Evolutionary conservation across 129 eudicot species (phyloP).

Genomic region (Chrysanthemum makinoi): DNA sequence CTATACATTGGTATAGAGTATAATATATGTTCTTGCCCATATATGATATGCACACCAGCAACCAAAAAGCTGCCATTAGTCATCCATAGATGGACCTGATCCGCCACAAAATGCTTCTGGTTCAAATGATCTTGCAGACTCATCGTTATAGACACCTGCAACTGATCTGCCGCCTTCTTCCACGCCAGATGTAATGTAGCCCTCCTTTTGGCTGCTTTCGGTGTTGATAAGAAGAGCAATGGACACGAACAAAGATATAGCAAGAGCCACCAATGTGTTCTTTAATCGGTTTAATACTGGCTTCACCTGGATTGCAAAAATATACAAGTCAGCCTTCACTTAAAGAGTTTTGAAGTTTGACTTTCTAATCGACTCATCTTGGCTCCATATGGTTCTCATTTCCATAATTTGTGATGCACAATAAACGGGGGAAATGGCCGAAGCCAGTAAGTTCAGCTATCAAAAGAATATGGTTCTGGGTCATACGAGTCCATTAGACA

Average conservation of each 20-base stretch:
- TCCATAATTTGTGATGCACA: background rate
- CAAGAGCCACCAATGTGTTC: constrained; percentile 75
- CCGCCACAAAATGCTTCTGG: constrained; percentile 96
- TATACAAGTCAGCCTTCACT: constrained; percentile 7
- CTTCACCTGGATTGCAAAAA: constrained; percentile 56
- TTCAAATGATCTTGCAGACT: constrained; percentile 91
- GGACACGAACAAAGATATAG: constrained; percentile 51
- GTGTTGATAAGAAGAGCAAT: constrained; percentile 46
- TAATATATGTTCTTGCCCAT: background rate
- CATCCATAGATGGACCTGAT: constrained; percentile 35
- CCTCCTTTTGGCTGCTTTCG: constrained; percentile 40
- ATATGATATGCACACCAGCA: background rate
- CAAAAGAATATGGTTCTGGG: background rate
- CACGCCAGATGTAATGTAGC: constrained; percentile 26
- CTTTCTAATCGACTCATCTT: background rate
- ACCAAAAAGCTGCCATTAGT: background rate
- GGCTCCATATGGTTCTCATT: background rate
- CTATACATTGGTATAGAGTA: background rate
- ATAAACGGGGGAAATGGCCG: no score
- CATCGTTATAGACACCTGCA: constrained; percentile 75
- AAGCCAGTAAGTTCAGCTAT: background rate
- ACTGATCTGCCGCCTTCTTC: constrained; percentile 70
- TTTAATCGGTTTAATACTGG: constrained; percentile 77
- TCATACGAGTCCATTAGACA: background rate
- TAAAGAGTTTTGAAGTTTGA: constrained; percentile 7